Evolutionary conservation across 148 eudicot species (phyloP), one percentile per base, ranked within the genome.

Genomic region (Silene conica): DNA sequence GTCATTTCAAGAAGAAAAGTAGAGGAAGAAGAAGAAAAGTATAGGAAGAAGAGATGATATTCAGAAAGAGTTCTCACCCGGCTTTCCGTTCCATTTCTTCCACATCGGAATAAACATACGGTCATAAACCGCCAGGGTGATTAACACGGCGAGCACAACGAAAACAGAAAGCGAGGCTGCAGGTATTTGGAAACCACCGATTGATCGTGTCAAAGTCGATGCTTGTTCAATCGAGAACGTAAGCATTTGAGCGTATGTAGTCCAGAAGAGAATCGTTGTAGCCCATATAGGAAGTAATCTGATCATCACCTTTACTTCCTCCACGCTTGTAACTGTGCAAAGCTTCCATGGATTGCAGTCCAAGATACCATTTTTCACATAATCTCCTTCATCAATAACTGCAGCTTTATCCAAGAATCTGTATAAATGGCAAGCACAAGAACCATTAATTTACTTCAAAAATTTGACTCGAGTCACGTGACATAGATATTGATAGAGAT

Each of bases 321-420:
- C 92, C 26, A 90, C 92, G 18, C 80, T 79, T 18, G 92, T 90
- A n/a, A 92, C 86, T 15, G 96, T 70, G 83, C 91, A 75, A 43
- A 90, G 70, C 74, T 80, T 88, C 96, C 96, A 92, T 13, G 92
- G 91, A 67, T 90, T 88, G 56, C 82, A 77, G 23, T 45, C 72
- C n/a, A 48, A 56, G 23, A 48, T n/a, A 13, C 77, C 79, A 18
- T 34, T 69, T 61, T 65, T 67, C 54, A 73, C 82, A 34, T 83
- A 80, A 58, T 92, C 92, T 11, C 80, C 91, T 45, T 88, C 88
- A 38, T 80, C 79, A 9, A 83, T 81, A 54, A 92, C 82, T 3
- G 97, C 92, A 8, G 93, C 97, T 80, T 88, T 92, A 87, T 92
- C 97, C 85, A 92, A 84, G 80, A 74, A 87, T 19, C 97, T 92